These are phyloP conservation scores for Gonium pectorale DNA, from an alignment of 139 green algal species.

Conservation along the genomic window DNA sequence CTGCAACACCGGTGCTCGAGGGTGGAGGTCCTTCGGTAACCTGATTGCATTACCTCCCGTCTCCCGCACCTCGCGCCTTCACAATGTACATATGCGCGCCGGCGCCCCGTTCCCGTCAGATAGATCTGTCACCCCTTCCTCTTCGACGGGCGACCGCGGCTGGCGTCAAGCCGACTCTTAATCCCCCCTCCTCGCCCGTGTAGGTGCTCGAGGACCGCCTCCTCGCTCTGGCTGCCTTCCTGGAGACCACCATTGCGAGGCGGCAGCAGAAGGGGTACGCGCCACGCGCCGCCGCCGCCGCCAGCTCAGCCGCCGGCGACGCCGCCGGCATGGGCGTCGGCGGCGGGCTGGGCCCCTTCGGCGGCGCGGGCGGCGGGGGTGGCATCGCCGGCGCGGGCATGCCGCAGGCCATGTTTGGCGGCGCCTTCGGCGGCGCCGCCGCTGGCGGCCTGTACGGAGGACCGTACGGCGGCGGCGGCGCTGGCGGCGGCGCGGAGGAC, in stretches of 20 bases:
- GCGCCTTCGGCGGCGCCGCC: conserved; percentile 15
- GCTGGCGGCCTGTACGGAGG: conserved; percentile 20
- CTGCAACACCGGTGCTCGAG: too few species aligned
- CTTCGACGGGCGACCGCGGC: too few species aligned
- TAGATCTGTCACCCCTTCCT: too few species aligned
- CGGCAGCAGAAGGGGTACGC: conserved; percentile 54
- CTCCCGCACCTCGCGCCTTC: too few species aligned
- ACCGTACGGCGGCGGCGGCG: background rate
- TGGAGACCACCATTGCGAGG: conserved; percentile 56
- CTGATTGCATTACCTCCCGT: too few species aligned
- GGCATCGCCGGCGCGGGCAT: too few species aligned
- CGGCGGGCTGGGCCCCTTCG: background rate
- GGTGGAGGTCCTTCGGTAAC: too few species aligned
- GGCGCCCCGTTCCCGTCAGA: too few species aligned
- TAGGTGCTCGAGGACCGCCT: conserved; percentile 71
- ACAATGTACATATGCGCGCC: too few species aligned
- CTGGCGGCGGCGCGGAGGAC: background rate
- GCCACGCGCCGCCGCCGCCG: background rate
- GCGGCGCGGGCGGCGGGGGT: background rate
- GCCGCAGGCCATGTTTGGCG: background rate
- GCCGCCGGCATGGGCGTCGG: background rate
- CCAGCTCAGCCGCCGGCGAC: background rate
- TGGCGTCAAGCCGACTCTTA: too few species aligned
- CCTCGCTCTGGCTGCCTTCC: conserved; percentile 69
- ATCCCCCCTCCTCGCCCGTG: too few species aligned